Base-by-base conservation (phyloP, 805 yeast species). In the Barnettozyma populi region DNA sequence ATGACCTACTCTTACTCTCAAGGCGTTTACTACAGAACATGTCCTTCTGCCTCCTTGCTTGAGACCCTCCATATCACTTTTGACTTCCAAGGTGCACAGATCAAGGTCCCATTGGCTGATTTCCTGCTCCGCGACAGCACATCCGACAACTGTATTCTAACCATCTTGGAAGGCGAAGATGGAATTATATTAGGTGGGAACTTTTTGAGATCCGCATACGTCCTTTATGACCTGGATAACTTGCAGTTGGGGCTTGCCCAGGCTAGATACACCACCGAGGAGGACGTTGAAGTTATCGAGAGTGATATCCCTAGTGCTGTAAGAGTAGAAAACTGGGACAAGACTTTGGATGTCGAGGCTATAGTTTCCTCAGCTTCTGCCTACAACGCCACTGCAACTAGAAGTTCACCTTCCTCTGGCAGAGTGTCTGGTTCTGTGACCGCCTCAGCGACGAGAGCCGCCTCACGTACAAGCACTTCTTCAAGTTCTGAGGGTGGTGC, bases 51-150 rank as follows among this genome's bases (percentile, higher is more conserved):
- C 4, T 37, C 48, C 2, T 7, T 4, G 13, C 51, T 51, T n/a
- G 60, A 63, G 40, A 54, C 9, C 2, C 19, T 18, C 8, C 19
- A 19, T 5, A 32, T 65, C 43, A 62, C 62, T 1, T 54, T 63
- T 52, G 50, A 80, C 9, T 79, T 85, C 64, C 79, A 80, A 50
- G 90, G 88, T 6, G 63, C 70, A 18, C 57, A 61, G 10, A 76
- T 84, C 47, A 57, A 66, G 14, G 78, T 76, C 7, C 83, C 87
- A 25, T 59, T 78, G 19, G 36, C 54, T 3, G 57, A 65, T 55
- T 63, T 67, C 52, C 49, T 69, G 29, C 47, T 65, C 23, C 51
- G 57, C 10, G 53, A 63, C 4, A 55, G 55, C 25, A 43, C 52
- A 8, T 13, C 45, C 2, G 50, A 50, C 1, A 59, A 67, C 21